phyloP scores from a whole-genome alignment of 495 filamentous ascomycete species.

The Talaromyces trachyspermus region DNA sequence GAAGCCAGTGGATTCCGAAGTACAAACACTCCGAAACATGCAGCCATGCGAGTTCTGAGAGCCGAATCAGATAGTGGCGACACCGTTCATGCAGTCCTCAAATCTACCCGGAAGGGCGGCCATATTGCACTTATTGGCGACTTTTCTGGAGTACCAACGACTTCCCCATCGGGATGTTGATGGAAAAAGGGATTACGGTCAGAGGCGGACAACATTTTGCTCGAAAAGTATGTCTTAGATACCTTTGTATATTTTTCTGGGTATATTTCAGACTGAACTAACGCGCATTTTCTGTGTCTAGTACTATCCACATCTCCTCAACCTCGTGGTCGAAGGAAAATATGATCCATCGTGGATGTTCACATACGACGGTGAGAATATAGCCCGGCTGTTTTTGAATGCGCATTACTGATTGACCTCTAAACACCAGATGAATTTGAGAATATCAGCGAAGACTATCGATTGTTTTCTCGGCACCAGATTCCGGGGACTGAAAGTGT shows the following conservation, averaged over 20 bases:
- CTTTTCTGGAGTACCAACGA: constrained; percentile 23
- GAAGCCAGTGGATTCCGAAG: constrained; percentile 28
- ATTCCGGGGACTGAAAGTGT: constrained; percentile 20
- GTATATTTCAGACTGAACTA: too few relatives aligned
- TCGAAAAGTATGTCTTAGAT: constrained; percentile 13
- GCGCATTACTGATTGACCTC: not conserved
- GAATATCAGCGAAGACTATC: constrained; percentile 19
- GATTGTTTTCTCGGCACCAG: constrained; percentile 15
- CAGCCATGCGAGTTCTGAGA: constrained; percentile 19
- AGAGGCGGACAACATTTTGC: constrained; percentile 19
- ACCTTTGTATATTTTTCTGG: not conserved
- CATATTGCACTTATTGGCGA: constrained; percentile 26
- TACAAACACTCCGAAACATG: constrained; percentile 14
- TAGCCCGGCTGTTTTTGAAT: not conserved
- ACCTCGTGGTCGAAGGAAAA: constrained; percentile 17
- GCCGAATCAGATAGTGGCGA: constrained; percentile 22
- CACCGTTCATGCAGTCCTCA: constrained; percentile 21
- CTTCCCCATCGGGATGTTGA: constrained; percentile 22
- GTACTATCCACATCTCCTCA: constrained; percentile 23
- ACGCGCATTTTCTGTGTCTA: too few relatives aligned
- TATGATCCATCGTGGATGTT: constrained; percentile 26
- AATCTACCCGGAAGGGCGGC: constrained; percentile 25
- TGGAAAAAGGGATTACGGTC: constrained; percentile 24
- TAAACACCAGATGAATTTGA: constrained; percentile 18
- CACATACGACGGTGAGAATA: constrained; percentile 16